Percentiles rank a stretch among this genome's conserved stretches.
Evolutionary conservation across 2,329 filamentous ascomycete species (phyloP).

Genomic region (Pyrenophora seminiperda): DNA sequence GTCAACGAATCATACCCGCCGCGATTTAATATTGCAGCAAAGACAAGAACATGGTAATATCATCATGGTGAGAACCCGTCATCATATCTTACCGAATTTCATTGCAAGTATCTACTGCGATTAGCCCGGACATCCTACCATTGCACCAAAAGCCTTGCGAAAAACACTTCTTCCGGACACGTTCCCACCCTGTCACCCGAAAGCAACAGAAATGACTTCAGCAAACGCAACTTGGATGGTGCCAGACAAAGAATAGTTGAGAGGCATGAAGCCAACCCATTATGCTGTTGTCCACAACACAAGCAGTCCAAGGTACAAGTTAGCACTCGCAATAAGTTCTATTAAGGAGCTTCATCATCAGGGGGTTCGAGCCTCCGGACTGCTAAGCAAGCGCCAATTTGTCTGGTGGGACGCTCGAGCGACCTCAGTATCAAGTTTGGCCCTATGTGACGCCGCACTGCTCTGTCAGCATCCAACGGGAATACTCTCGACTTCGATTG

Average conservation of each 20-base stretch:
- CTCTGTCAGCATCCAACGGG: slow-evolving; percentile 2
- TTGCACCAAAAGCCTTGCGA: slow-evolving; percentile 16
- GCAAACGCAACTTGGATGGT: background rate
- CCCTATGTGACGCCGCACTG: slow-evolving; percentile 6
- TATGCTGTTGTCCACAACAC: background rate
- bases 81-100: slow-evolving; percentile 12
- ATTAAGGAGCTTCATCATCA: background rate
- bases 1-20: slow-evolving; percentile 1
- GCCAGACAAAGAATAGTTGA: background rate
- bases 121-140: slow-evolving; percentile 1
- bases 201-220: too few relatives aligned
- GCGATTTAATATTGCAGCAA: slow-evolving; percentile 6
- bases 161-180: slow-evolving; percentile 2
- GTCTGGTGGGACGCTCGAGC: background rate
- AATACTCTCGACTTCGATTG: slow-evolving; percentile 14
- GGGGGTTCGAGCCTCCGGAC: background rate
- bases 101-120: slow-evolving; percentile 5
- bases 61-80: slow-evolving; percentile 11
- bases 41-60: slow-evolving; percentile 3
- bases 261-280: background rate
- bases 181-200: slow-evolving; percentile 8
- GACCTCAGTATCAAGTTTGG: background rate
- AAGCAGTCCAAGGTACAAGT: background rate
- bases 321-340: background rate
- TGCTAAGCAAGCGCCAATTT: background rate